phyloP scores from a whole-genome alignment of 2,329 filamentous ascomycete genomes.

The Penicillium glabrum region DNA sequence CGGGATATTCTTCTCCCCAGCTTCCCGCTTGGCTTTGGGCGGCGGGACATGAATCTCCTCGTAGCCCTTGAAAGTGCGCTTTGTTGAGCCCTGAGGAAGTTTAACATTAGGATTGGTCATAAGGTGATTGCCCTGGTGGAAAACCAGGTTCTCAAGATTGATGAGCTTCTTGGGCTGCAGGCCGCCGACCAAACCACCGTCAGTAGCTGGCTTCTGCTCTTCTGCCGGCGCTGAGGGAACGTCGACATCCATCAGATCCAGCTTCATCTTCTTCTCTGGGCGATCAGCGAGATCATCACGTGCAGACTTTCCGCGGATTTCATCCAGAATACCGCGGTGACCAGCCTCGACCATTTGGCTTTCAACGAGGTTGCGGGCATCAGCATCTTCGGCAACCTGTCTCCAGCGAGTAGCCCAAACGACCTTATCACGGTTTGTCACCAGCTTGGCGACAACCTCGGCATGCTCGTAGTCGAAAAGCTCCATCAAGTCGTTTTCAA shows the following conservation, averaged over 20 bases:
- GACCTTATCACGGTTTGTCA: slow-evolving; percentile 88
- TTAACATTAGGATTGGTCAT: slow-evolving; percentile 99
- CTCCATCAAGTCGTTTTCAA: slow-evolving; percentile 98
- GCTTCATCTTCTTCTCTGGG: slow-evolving; percentile 78
- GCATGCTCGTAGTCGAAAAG: slow-evolving; percentile 97
- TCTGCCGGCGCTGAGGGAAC: slow-evolving; percentile 60
- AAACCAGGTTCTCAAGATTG: slow-evolving; percentile 93
- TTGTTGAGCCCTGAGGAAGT: slow-evolving; percentile 90
- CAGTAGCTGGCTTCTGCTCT: slow-evolving; percentile 56
- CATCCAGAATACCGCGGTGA: slow-evolving; percentile 80
- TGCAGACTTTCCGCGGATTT: slow-evolving; percentile 71
- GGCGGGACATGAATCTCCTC: slow-evolving; percentile 97
- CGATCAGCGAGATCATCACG: slow-evolving; percentile 59
- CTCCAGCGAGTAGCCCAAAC: slow-evolving; percentile 93
- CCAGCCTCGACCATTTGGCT: slow-evolving; percentile 90
- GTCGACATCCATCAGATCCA: slow-evolving; percentile 83
- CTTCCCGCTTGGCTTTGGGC: slow-evolving; percentile 81
- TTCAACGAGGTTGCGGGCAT: slow-evolving; percentile 73
- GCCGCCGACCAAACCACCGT: slow-evolving; percentile 73
- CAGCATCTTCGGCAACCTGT: slow-evolving; percentile 73
- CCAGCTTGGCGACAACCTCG: slow-evolving; percentile 85
- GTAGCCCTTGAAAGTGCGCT: slow-evolving; percentile 94
- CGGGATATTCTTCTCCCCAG: slow-evolving; percentile 77
- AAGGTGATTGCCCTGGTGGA: slow-evolving; percentile 96
- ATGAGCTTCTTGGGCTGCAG: slow-evolving; percentile 83